Evolutionary conservation across 345 rosid genomes (phyloP).

Genomic region (Gossypium sturtianum): DNA sequence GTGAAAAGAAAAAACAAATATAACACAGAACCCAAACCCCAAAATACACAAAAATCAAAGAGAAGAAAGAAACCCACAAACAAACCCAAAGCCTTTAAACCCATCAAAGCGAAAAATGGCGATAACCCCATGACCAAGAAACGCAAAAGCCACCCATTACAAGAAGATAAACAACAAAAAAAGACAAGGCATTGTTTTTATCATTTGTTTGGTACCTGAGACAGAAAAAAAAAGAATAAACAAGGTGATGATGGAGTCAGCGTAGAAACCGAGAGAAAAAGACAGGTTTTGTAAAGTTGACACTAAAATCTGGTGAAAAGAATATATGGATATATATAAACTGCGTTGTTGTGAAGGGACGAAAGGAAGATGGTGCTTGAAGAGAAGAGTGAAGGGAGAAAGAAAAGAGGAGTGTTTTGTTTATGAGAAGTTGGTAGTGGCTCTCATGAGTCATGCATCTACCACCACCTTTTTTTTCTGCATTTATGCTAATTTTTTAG

Average conservation of each 20-base stretch:
- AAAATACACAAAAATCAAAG: conserved; percentile 17
- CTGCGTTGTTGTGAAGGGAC: background rate
- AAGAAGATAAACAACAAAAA: background rate
- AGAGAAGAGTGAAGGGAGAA: background rate
- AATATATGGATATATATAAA: background rate
- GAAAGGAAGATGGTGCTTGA: conserved; percentile 29
- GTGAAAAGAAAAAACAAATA: conserved; percentile 1
- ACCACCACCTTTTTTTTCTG: conserved; percentile 62
- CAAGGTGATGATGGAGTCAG: conserved; percentile 27
- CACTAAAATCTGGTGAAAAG: conserved; percentile 16
- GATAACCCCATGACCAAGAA: conserved; percentile 11
- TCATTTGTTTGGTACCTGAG: conserved; percentile 24
- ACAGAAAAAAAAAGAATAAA: conserved; percentile 12
- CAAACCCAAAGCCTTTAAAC: conserved; percentile 18
- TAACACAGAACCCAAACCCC: conserved; percentile 10
- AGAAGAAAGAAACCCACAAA: conserved; percentile 24
- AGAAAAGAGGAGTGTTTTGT: conserved; percentile 6
- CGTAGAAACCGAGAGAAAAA: conserved; percentile 23
- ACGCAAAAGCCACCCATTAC: conserved; percentile 27
- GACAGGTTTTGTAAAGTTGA: conserved; percentile 2
- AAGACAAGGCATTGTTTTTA: conserved; percentile 8
- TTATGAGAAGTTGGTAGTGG: conserved; percentile 22
- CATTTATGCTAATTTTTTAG: background rate
- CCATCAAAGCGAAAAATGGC: conserved; percentile 30
- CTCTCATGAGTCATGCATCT: conserved; percentile 53